Conservation (phyloP, 768 basidiomycete species). For the Rubroboletus satanas region DNA sequence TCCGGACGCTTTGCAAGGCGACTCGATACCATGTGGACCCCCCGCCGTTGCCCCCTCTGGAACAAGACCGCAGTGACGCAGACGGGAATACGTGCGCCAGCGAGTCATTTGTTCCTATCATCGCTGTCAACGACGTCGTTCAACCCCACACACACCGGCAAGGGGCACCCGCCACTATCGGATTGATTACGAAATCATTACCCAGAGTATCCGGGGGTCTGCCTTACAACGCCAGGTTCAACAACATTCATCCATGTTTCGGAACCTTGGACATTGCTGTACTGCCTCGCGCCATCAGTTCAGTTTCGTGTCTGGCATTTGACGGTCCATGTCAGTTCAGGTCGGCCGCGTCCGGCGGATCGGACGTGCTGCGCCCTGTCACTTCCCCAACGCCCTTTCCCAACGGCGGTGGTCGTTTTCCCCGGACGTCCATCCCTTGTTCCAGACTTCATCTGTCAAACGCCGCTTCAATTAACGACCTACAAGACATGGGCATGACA, state of each 20-base stretch:
- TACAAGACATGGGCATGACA: background rate
- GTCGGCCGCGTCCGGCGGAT: background rate
- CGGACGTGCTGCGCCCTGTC: background rate
- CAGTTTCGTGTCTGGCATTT: background rate
- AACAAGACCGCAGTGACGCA: background rate
- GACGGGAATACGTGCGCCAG: too few relatives aligned
- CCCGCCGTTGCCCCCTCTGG: too few relatives aligned
- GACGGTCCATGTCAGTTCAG: background rate
- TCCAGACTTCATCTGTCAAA: background rate
- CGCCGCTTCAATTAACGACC: slow-evolving; percentile 4
- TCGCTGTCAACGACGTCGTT: too few relatives aligned
- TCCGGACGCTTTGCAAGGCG: background rate
- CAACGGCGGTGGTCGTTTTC: background rate
- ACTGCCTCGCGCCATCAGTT: background rate
- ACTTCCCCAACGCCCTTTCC: background rate
- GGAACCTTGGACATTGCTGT: background rate
- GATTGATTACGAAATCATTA: too few relatives aligned
- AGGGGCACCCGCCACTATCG: too few relatives aligned
- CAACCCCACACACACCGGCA: too few relatives aligned
- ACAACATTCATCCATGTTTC: background rate
- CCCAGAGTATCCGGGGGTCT: slow-evolving; percentile 11
- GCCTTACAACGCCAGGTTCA: background rate
- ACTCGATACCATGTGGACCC: background rate
- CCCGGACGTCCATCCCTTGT: background rate
- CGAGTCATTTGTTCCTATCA: too few relatives aligned